Percentiles rank a stretch among this genome's conserved stretches.
Conservation (phyloP, 306 rosid genomes). For the Clitoria ternatea region DNA sequence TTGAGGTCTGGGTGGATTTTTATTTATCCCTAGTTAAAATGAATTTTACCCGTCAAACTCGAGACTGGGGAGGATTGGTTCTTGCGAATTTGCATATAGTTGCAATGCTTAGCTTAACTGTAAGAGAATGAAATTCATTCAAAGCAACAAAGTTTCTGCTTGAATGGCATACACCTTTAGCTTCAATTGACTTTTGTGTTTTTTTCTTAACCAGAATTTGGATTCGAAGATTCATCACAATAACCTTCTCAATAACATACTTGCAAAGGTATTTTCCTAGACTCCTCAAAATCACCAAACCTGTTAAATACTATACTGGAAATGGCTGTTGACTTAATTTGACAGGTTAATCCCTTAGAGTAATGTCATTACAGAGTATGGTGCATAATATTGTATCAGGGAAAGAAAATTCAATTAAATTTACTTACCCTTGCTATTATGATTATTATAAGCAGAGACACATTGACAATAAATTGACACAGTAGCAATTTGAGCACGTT, state of each 20-base stretch:
- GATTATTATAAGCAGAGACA: neutral
- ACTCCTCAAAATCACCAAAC: neutral
- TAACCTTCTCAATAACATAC: conserved; percentile 83
- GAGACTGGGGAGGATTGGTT: too few species aligned
- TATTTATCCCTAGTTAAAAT: too few species aligned
- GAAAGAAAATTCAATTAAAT: neutral
- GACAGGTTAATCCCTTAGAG: neutral
- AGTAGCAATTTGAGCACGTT: neutral
- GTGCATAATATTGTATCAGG: neutral
- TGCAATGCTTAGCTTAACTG: too few species aligned
- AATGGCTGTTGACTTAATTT: neutral
- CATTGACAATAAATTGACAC: neutral
- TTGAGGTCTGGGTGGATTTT: too few species aligned
- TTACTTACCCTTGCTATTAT: neutral
- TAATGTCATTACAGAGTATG: neutral
- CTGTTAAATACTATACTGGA: neutral
- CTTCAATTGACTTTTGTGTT: conserved; percentile 7
- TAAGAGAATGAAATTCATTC: neutral
- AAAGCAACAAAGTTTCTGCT: neutral
- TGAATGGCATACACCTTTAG: conserved; percentile 15
- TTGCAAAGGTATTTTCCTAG: conserved; percentile 66
- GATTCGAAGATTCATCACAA: conserved; percentile 98
- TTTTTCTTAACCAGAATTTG: conserved; percentile 50
- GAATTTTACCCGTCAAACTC: too few species aligned
- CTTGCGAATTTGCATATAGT: too few species aligned